A percentile compares a stretch with the other conserved stretches of the same genome.
Evolutionary conservation across 805 yeast species (phyloP).

Genomic region (Dipodascus albidus): DNA sequence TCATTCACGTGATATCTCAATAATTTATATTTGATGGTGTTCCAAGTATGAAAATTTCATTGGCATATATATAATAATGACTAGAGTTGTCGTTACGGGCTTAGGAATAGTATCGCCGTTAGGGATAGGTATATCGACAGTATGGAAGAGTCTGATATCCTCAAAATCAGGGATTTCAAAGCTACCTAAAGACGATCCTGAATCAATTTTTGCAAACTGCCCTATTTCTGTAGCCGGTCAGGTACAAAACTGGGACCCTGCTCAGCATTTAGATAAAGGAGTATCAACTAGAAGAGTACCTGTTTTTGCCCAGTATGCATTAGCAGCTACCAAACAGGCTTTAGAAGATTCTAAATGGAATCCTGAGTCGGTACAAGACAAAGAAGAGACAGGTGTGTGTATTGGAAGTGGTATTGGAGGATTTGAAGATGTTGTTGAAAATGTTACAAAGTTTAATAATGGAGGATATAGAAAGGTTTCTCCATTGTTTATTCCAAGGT

Average conservation of each 20-base stretch:
- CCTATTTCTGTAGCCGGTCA: slow-evolving; percentile 34
- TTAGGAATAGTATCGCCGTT: slow-evolving; percentile 79
- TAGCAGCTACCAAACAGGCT: slow-evolving; percentile 72
- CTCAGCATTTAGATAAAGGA: slow-evolving; percentile 35
- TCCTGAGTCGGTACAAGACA: slow-evolving; percentile 24
- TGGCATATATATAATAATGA: slow-evolving; percentile 2
- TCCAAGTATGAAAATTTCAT: too few relatives aligned
- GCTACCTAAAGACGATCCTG: slow-evolving; percentile 35
- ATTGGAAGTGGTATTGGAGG: slow-evolving; percentile 93
- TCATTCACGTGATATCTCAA: neutral
- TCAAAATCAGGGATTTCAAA: slow-evolving; percentile 29
- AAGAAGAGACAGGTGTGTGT: slow-evolving; percentile 44
- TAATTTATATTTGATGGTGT: too few relatives aligned
- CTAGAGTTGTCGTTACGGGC: slow-evolving; percentile 84
- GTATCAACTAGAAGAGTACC: slow-evolving; percentile 54
- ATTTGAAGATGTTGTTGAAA: slow-evolving; percentile 57
- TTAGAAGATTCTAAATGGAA: slow-evolving; percentile 50
- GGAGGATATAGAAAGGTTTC: slow-evolving; percentile 60
- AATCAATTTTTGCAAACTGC: slow-evolving; percentile 36
- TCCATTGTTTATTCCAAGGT: slow-evolving; percentile 77
- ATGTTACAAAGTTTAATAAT: slow-evolving; percentile 37
- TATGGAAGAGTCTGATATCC: slow-evolving; percentile 26
- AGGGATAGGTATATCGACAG: slow-evolving; percentile 42
- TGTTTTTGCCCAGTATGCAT: slow-evolving; percentile 62
- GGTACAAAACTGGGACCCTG: slow-evolving; percentile 40